Percentiles rank a stretch among this genome's conserved stretches.
Evolutionary conservation across 345 rosid species (phyloP).

Genomic region (Moricandia moricandioides): DNA sequence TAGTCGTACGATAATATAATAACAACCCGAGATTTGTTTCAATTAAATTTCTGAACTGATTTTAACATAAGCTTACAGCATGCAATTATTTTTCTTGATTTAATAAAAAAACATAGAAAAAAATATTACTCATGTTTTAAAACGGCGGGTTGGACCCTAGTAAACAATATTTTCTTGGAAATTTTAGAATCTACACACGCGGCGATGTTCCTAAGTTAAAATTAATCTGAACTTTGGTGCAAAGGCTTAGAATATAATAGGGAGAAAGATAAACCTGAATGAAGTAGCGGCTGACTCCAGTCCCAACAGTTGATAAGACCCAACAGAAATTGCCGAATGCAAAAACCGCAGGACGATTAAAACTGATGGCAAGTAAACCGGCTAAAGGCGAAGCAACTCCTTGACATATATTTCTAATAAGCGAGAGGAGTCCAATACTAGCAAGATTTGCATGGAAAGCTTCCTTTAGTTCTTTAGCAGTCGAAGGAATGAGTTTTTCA

Average conservation of each 20-base stretch:
- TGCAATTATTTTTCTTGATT: too few species aligned
- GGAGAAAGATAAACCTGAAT: conserved; percentile 42
- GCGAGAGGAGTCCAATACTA: conserved; percentile 74
- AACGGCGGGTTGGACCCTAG: too few species aligned
- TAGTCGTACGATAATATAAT: too few species aligned
- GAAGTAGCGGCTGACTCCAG: conserved; percentile 65
- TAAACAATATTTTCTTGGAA: background rate
- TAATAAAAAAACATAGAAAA: too few species aligned
- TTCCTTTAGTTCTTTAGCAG: conserved; percentile 86
- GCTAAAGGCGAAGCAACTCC: conserved; percentile 82
- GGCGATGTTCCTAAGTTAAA: background rate
- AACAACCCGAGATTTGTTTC: too few species aligned
- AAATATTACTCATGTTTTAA: too few species aligned
- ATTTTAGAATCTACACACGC: background rate
- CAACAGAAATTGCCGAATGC: conserved; percentile 75
- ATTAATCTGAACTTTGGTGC: background rate
- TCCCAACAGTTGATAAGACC: conserved; percentile 83
- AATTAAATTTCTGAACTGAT: too few species aligned
- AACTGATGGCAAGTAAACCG: conserved; percentile 62
- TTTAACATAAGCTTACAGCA: too few species aligned
- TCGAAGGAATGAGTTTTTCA: conserved; percentile 81
- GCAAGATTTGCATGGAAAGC: conserved; percentile 76
- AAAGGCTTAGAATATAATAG: background rate
- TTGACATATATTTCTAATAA: conserved; percentile 77
- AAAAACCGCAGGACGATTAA: conserved; percentile 75